A percentile compares a stretch with the other conserved stretches of the same genome.
Conservation (phyloP, 169 alveolate species). For the Haemoproteus tartakovskyi region DNA sequence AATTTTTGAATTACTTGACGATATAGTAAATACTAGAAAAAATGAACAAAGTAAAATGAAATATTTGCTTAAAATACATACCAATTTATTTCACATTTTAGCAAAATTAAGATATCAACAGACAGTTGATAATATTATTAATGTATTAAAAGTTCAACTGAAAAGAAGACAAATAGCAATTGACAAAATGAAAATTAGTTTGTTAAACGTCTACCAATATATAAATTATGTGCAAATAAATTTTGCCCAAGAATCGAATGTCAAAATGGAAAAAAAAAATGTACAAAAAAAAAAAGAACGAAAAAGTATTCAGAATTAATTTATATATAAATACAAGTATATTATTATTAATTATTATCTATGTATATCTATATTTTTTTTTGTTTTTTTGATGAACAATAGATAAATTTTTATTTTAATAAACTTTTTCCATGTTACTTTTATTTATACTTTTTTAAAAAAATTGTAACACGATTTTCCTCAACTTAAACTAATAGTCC, state of each 20-base stretch:
- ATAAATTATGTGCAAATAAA: constrained; percentile 54
- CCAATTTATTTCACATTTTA: constrained; percentile 73
- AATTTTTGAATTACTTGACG: constrained; percentile 61
- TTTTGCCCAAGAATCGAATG: constrained; percentile 1
- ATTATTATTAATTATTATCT: too few relatives aligned
- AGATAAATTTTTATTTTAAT: too few relatives aligned
- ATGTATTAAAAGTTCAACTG: constrained; percentile 68
- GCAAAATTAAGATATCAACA: constrained; percentile 64
- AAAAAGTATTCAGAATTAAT: too few relatives aligned
- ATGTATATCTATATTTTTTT: too few relatives aligned
- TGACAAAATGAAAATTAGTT: constrained; percentile 74
- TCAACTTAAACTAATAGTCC: too few relatives aligned
- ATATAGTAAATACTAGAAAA: constrained; percentile 1
- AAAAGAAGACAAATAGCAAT: constrained; percentile 70
- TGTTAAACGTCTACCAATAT: constrained; percentile 8
- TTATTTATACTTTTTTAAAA: too few relatives aligned
- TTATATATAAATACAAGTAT: too few relatives aligned
- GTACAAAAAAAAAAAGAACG: constrained; percentile 1
- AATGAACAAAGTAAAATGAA: constrained; percentile 17
- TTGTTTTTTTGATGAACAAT: too few relatives aligned
- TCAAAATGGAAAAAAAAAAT: constrained; percentile 10
- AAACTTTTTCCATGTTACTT: too few relatives aligned
- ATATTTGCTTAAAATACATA: constrained; percentile 37
- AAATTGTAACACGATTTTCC: too few relatives aligned
- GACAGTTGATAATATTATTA: constrained; percentile 69